Conservation (phyloP, 2,329 filamentous ascomycete genomes). For the Ophiostoma tasmaniense region DNA sequence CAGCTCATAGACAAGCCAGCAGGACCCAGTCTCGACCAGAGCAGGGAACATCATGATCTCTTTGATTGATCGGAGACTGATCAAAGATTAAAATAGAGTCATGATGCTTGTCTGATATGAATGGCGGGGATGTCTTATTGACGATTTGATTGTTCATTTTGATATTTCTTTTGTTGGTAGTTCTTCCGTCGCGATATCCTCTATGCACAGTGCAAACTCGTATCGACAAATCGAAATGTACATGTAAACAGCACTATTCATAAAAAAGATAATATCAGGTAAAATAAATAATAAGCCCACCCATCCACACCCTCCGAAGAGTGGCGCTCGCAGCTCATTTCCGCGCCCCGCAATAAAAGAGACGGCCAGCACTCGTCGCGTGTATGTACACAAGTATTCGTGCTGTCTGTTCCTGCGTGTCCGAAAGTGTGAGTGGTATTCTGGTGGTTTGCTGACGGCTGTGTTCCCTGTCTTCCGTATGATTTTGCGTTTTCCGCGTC, state of each 20-base stretch:
- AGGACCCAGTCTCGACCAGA: neutral
- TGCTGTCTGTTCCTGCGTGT: neutral
- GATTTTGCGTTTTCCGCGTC: neutral
- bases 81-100: neutral
- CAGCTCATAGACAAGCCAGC: neutral
- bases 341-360: constrained; percentile 16
- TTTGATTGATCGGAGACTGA: neutral
- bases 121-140: neutral
- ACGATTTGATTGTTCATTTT: neutral
- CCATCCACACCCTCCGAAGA: constrained; percentile 12
- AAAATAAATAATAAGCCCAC: constrained; percentile 2
- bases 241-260: neutral
- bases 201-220: neutral
- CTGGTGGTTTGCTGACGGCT: neutral
- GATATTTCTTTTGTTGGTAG: neutral
- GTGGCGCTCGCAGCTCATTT: constrained; percentile 17
- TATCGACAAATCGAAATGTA: neutral
- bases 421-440: neutral
- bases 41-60: neutral
- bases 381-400: constrained; percentile 2
- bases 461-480: neutral
- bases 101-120: neutral
- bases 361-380: constrained; percentile 12
- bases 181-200: neutral
- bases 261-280: neutral